phyloP scores from a whole-genome alignment of 129 eudicot genomes.

The Lactuca saligna region DNA sequence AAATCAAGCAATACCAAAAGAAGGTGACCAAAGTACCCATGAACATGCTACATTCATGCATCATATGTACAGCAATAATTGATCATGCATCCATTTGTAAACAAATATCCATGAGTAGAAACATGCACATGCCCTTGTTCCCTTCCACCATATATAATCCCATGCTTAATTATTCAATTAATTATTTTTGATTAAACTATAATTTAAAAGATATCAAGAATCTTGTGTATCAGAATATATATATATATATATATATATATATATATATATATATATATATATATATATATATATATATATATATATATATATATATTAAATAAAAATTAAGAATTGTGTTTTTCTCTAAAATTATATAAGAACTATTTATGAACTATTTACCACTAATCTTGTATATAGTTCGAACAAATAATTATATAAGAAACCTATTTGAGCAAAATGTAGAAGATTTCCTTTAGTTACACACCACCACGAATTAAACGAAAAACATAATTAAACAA shows the following conservation, averaged over 20 bases:
- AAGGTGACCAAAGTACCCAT: conserved; percentile 4
- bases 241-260: not conserved
- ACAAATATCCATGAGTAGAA: conserved; percentile 11
- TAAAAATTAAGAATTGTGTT: not conserved
- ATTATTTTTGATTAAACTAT: not conserved
- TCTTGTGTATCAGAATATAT: conserved; percentile 12
- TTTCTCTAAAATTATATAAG: not conserved
- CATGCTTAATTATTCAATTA: conserved; percentile 19
- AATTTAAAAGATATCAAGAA: conserved; percentile 18
- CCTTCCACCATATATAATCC: conserved; percentile 22
- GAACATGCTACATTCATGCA: conserved; percentile 3
- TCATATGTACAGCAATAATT: conserved; percentile 8
- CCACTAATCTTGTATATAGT: not conserved
- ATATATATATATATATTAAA: no score
- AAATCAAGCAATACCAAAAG: not conserved
- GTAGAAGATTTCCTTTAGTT: no score
- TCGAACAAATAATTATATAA: no score
- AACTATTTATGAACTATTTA: not conserved
- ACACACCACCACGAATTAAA: not conserved
- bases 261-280: not conserved
- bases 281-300: not conserved
- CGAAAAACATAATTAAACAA: conserved; percentile 17
- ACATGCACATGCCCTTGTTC: conserved; percentile 30
- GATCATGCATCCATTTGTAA: conserved; percentile 15
- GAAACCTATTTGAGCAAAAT: no score